Conservation (phyloP, 306 rosid species). For the Heteromeles arbutifolia region DNA sequence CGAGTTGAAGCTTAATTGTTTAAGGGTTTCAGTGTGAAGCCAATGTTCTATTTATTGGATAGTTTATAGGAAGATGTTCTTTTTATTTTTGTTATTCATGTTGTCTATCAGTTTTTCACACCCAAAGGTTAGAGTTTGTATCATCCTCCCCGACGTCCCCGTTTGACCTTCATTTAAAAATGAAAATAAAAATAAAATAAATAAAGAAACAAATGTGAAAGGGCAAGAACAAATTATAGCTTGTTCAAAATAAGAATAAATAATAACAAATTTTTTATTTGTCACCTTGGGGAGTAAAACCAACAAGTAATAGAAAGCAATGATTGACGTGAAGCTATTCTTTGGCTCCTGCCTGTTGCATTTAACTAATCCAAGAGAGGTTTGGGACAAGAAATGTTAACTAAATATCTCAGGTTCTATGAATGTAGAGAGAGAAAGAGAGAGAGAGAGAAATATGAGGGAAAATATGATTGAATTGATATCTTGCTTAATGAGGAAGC, state of each 20-base stretch:
- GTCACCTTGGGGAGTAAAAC: neutral
- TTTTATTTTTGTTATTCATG: too few relatives aligned
- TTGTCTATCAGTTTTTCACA: too few relatives aligned
- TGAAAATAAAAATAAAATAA: too few relatives aligned
- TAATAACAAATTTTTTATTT: neutral
- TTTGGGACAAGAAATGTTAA: too few relatives aligned
- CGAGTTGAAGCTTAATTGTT: neutral
- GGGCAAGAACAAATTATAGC: neutral
- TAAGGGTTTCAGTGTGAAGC: neutral
- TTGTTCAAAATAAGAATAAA: neutral
- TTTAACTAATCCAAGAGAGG: neutral
- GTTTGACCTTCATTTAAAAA: neutral
- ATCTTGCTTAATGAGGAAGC: too few relatives aligned
- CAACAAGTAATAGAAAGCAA: neutral
- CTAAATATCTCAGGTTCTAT: too few relatives aligned
- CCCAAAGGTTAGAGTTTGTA: neutral
- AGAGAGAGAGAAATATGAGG: too few relatives aligned
- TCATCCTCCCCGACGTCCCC: neutral
- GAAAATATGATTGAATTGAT: too few relatives aligned
- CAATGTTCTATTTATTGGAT: neutral
- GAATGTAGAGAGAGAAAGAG: too few relatives aligned
- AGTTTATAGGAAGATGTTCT: neutral
- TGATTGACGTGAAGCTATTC: neutral
- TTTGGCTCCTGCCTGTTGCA: neutral
- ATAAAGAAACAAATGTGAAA: neutral